These are phyloP conservation scores for Diplodia scrobiculata DNA, from an alignment of 2,329 filamentous ascomycete genomes.

Conservation along the genomic window DNA sequence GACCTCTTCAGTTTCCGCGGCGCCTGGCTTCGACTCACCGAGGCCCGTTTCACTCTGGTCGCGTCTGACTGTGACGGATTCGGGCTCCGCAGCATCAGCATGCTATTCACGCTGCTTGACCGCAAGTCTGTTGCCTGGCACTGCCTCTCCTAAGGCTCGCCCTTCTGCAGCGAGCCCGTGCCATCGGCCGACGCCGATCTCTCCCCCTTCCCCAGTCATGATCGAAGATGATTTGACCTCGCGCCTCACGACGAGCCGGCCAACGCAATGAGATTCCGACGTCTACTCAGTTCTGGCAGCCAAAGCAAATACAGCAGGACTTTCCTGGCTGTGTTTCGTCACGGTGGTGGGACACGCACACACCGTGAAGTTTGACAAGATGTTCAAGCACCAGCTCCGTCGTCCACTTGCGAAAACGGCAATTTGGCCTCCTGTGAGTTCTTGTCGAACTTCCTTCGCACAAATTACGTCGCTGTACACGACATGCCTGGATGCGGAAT, in stretches of 20 bases:
- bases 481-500: background rate
- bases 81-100: background rate
- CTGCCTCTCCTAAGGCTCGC: background rate
- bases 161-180: background rate
- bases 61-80: background rate
- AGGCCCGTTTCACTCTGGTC: background rate
- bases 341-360: background rate
- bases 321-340: no score
- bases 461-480: background rate
- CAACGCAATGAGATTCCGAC: background rate
- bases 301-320: background rate
- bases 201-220: background rate
- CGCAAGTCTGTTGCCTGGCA: conserved; percentile 14
- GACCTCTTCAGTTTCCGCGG: no score
- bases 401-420: background rate
- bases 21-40: background rate
- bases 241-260: background rate
- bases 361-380: background rate
- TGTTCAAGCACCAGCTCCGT: background rate
- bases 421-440: background rate
- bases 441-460: background rate
- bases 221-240: background rate
- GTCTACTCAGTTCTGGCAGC: background rate
- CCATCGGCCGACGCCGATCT: background rate
- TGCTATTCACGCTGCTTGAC: background rate